phyloP scores from a whole-genome alignment of 805 yeast species.

The Metschnikowia lunata region DNA sequence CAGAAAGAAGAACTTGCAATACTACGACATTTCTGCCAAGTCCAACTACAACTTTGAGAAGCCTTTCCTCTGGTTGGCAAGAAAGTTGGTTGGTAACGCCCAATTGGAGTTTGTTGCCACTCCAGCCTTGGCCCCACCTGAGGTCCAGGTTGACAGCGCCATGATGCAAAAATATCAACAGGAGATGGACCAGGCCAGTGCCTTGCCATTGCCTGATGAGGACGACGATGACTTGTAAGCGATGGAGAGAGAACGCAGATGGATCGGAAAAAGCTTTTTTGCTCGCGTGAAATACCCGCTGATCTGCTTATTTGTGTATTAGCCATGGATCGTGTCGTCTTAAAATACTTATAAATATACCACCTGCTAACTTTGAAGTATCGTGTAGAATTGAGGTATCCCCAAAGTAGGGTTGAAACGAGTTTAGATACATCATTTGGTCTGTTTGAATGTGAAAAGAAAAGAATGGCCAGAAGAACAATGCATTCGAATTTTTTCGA shows the following conservation, averaged over 20 bases:
- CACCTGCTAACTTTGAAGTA: constrained; percentile 1
- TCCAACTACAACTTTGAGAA: constrained; percentile 99
- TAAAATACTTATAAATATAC: constrained; percentile 1
- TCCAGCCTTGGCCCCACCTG: constrained; percentile 99
- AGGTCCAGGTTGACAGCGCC: constrained; percentile 93
- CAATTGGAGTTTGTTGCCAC: constrained; percentile 98
- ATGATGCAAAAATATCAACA: constrained; percentile 98
- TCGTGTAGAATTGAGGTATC: not conserved
- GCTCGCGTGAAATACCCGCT: not conserved
- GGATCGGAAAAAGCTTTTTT: too few relatives aligned
- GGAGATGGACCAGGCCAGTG: constrained; percentile 99
- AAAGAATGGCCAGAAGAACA: not conserved
- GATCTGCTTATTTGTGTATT: not conserved
- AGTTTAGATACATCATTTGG: not conserved
- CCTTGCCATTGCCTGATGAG: constrained; percentile 99
- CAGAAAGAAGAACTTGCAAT: constrained; percentile 99
- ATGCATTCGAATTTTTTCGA: too few relatives aligned
- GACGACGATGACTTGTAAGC: constrained; percentile 96
- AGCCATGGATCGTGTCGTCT: constrained; percentile 6
- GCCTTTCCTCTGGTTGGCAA: constrained; percentile 99
- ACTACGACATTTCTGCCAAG: constrained; percentile 99
- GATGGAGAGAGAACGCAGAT: not conserved
- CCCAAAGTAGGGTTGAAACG: not conserved
- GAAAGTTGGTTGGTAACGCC: constrained; percentile 98
- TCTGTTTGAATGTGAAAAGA: not conserved